These are phyloP conservation scores for Gypsophila paniculata DNA, from an alignment of 179 eudicot species.

Conservation along the genomic window DNA sequence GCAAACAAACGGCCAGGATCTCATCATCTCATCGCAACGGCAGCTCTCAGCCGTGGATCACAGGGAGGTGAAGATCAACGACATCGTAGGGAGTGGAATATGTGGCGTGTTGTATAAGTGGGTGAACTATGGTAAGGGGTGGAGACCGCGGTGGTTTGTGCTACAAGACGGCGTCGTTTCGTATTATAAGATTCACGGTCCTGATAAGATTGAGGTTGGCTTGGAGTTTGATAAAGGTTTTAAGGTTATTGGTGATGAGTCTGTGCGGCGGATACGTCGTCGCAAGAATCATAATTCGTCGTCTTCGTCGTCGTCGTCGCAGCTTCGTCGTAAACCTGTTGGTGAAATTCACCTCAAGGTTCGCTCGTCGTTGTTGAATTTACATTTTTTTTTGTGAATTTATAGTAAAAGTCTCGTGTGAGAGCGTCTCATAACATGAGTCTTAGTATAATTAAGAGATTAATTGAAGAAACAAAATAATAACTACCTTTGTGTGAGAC, in stretches of 20 bases:
- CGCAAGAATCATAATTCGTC: background rate
- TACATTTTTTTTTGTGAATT: background rate
- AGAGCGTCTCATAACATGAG: too few relatives aligned
- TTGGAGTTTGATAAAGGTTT: constrained; percentile 53
- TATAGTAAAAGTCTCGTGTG: too few relatives aligned
- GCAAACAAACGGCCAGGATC: constrained; percentile 23
- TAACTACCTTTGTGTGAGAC: too few relatives aligned
- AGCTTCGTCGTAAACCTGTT: constrained; percentile 46
- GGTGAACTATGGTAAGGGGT: constrained; percentile 90
- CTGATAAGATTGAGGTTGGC: constrained; percentile 52
- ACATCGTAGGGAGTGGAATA: constrained; percentile 58
- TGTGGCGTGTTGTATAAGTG: constrained; percentile 74
- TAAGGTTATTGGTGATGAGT: constrained; percentile 74
- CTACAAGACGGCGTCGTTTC: constrained; percentile 79
- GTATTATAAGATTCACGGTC: constrained; percentile 82
- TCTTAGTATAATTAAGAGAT: too few relatives aligned
- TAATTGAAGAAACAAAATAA: too few relatives aligned
- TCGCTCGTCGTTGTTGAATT: too few relatives aligned
- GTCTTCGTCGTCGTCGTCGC: constrained; percentile 15
- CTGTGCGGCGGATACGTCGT: constrained; percentile 45
- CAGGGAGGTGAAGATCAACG: constrained; percentile 56
- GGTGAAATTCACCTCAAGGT: constrained; percentile 98
- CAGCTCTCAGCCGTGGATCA: constrained; percentile 34
- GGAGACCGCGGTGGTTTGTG: constrained; percentile 88
- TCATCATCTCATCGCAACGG: background rate